Evolutionary conservation across 2,329 filamentous ascomycete species (phyloP).

Genomic region (Botryotinia convoluta): DNA sequence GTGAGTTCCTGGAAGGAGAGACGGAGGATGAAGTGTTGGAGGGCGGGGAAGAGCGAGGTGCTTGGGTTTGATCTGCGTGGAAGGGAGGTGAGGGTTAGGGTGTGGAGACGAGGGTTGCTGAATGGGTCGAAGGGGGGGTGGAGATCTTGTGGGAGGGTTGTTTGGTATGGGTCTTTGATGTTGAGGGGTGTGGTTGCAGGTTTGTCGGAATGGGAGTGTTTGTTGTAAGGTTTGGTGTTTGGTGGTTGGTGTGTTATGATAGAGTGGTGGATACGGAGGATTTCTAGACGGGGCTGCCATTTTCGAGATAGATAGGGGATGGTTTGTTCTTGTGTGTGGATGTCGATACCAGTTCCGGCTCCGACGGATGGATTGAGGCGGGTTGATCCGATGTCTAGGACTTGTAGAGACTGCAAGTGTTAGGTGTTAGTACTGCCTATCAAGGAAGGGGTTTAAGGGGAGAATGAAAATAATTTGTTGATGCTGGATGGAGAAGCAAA

Average conservation of each 20-base stretch:
- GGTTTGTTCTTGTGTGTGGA: neutral
- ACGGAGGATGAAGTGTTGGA: conserved; percentile 48
- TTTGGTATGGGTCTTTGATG: no score
- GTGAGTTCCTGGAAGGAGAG: conserved; percentile 49
- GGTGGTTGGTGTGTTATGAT: conserved; percentile 55
- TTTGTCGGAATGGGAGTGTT: no score
- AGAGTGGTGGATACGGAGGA: conserved; percentile 57
- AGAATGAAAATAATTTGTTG: neutral
- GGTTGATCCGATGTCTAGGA: conserved; percentile 51
- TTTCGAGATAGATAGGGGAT: neutral
- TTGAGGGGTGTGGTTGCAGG: conserved; percentile 24
- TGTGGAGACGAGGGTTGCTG: conserved; percentile 54
- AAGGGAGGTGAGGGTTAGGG: conserved; percentile 53
- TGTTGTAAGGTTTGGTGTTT: neutral
- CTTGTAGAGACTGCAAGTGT: conserved; percentile 42
- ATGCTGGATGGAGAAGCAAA: neutral
- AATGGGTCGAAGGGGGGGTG: conserved; percentile 54
- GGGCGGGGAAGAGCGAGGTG: conserved; percentile 42
- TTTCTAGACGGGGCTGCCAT: conserved; percentile 44
- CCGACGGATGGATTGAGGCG: neutral
- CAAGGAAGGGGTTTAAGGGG: neutral
- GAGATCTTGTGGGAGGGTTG: conserved; percentile 35
- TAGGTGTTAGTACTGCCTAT: neutral
- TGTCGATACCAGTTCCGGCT: neutral
- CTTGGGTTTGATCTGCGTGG: conserved; percentile 50